phyloP scores from a whole-genome alignment of 768 basidiomycete genomes.

The Gloeophyllum trabeum region DNA sequence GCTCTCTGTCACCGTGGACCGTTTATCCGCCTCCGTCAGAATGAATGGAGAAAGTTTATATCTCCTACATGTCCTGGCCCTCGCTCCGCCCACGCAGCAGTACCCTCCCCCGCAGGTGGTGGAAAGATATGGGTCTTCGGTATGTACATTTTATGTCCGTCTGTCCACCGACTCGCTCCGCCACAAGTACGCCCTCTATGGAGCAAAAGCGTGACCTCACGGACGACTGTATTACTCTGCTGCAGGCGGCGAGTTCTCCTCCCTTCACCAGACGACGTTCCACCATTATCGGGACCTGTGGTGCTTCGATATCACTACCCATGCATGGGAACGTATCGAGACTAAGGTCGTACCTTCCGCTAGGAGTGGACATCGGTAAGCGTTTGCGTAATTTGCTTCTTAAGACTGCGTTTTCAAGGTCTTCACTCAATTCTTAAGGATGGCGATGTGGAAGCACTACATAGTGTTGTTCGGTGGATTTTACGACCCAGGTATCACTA shows the following conservation, averaged over 20 bases:
- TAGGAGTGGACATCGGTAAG: slow-evolving; percentile 72
- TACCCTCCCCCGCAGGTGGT: slow-evolving; percentile 62
- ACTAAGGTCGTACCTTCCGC: slow-evolving; percentile 74
- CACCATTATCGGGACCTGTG: slow-evolving; percentile 89
- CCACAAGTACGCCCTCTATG: no score
- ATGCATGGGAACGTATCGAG: slow-evolving; percentile 83
- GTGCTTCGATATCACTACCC: slow-evolving; percentile 71
- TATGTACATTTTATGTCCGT: slow-evolving; percentile 13
- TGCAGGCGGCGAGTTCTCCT: slow-evolving; percentile 78
- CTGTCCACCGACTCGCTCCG: background rate
- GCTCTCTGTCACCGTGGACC: background rate
- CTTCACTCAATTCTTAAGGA: slow-evolving; percentile 38
- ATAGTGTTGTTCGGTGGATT: slow-evolving; percentile 87
- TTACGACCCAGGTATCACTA: slow-evolving; percentile 77
- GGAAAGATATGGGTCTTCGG: slow-evolving; percentile 83
- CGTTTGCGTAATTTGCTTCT: background rate
- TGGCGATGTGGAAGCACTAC: slow-evolving; percentile 85
- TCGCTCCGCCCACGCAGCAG: slow-evolving; percentile 78
- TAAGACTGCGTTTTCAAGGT: slow-evolving; percentile 1
- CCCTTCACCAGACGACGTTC: slow-evolving; percentile 71
- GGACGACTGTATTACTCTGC: slow-evolving; percentile 1
- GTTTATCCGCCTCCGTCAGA: slow-evolving; percentile 22
- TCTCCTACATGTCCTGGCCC: slow-evolving; percentile 83
- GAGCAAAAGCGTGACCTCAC: no score
- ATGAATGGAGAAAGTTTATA: slow-evolving; percentile 85